Evolutionary conservation across 129 eudicot genomes (phyloP).

Genomic region (Arctium minus): DNA sequence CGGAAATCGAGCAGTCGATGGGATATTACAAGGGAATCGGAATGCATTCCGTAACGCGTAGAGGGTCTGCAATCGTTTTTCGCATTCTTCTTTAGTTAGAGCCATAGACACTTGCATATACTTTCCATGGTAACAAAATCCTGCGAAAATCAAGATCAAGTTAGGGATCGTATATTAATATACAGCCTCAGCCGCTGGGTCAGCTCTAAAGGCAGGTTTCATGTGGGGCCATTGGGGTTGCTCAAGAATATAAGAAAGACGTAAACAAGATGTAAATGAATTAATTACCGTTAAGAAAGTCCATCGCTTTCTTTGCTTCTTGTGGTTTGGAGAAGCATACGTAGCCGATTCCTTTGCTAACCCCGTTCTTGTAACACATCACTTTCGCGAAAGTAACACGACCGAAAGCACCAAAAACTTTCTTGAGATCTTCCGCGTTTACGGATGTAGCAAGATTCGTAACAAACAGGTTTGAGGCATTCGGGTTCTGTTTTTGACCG

Average conservation of each 20-base stretch:
- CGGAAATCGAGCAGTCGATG: neutral
- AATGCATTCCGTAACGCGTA: neutral
- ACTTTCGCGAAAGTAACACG: conserved; percentile 35
- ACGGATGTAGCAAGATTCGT: conserved; percentile 32
- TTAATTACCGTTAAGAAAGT: conserved; percentile 33
- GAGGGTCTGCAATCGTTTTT: conserved; percentile 13
- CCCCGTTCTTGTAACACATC: conserved; percentile 31
- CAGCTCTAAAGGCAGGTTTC: neutral
- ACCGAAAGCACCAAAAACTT: conserved; percentile 41
- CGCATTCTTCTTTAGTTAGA: conserved; percentile 17
- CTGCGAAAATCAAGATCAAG: conserved; percentile 20
- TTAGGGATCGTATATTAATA: neutral
- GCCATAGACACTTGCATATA: conserved; percentile 35
- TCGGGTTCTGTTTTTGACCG: conserved; percentile 6
- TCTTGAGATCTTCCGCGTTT: conserved; percentile 25
- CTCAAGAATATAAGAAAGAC: neutral
- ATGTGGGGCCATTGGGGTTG: neutral
- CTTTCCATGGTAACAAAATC: conserved; percentile 33
- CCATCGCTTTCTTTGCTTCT: conserved; percentile 41
- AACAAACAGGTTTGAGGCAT: conserved; percentile 24
- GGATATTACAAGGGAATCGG: neutral
- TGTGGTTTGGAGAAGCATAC: conserved; percentile 33
- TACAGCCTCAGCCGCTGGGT: neutral
- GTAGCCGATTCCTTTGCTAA: conserved; percentile 42
- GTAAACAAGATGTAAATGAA: neutral